Evolutionary conservation across 371 early-diverging fungal species (phyloP).

Genomic region (Zopfochytrium polystomum): DNA sequence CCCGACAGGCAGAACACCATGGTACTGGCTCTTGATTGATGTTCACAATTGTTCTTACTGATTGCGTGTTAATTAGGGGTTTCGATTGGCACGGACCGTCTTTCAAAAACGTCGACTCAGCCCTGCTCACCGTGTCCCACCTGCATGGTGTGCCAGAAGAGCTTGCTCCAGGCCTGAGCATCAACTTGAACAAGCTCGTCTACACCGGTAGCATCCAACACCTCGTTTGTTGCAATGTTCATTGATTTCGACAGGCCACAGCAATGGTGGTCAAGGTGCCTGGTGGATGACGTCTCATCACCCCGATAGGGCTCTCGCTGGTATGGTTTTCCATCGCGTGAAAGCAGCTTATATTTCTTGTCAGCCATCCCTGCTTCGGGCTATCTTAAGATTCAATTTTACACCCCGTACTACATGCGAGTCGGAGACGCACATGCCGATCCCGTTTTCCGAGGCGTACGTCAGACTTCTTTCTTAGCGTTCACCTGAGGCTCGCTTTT

Average conservation of each 20-base stretch:
- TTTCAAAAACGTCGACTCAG: slow-evolving; percentile 33
- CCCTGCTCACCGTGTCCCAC: slow-evolving; percentile 34
- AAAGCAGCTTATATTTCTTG: not conserved
- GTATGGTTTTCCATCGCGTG: slow-evolving; percentile 30
- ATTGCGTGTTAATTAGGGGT: slow-evolving; percentile 27
- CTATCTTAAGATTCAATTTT: slow-evolving; percentile 66
- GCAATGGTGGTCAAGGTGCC: slow-evolving; percentile 74
- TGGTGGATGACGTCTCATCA: slow-evolving; percentile 67
- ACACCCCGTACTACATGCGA: slow-evolving; percentile 62
- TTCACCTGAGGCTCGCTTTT: slow-evolving; percentile 1
- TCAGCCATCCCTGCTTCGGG: slow-evolving; percentile 66
- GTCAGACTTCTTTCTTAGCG: slow-evolving; percentile 16
- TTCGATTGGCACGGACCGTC: slow-evolving; percentile 55
- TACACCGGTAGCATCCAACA: slow-evolving; percentile 27
- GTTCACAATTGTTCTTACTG: not conserved
- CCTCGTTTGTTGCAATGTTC: not conserved
- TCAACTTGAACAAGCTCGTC: slow-evolving; percentile 29
- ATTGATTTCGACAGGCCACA: slow-evolving; percentile 51
- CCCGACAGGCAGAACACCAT: slow-evolving; percentile 69
- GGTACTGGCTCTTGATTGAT: slow-evolving; percentile 39
- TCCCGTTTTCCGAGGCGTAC: slow-evolving; percentile 59
- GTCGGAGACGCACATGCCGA: slow-evolving; percentile 61
- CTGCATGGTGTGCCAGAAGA: slow-evolving; percentile 39
- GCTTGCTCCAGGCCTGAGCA: slow-evolving; percentile 4
- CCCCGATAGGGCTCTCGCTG: slow-evolving; percentile 64